These are phyloP conservation scores for Mycena indigotica DNA, from an alignment of 768 basidiomycete genomes.

Conservation along the genomic window DNA sequence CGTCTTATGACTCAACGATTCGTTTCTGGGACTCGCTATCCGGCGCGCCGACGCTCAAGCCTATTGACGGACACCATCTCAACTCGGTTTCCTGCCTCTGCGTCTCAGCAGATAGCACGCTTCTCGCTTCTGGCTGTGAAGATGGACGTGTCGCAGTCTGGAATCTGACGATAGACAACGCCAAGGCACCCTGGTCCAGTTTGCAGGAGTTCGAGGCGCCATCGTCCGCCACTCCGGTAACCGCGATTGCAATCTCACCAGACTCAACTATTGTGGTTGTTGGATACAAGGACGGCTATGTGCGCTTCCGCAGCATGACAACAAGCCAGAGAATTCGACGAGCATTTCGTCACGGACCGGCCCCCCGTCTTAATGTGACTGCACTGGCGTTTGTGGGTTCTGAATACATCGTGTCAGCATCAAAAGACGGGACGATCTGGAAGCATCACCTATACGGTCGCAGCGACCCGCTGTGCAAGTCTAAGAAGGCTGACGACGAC, in stretches of 20 bases:
- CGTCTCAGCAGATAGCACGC: not conserved
- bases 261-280: constrained; percentile 1
- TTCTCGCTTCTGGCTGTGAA: not conserved
- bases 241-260: constrained; percentile 12
- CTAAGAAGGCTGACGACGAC: no score
- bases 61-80: constrained; percentile 3
- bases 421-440: constrained; percentile 2
- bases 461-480: not conserved
- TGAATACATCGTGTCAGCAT: constrained; percentile 6
- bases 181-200: not conserved
- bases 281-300: constrained; percentile 4
- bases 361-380: constrained; percentile 1
- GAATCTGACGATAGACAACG: not conserved
- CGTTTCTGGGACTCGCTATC: constrained; percentile 16
- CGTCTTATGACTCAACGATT: constrained; percentile 9
- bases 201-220: not conserved
- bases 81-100: not conserved
- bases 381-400: constrained; percentile 5
- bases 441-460: not conserved
- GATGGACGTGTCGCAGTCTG: not conserved
- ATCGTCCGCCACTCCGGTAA: constrained; percentile 2
- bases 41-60: not conserved
- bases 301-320: constrained; percentile 17
- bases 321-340: not conserved
- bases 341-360: not conserved